Percentiles rank a stretch among this genome's conserved stretches.
Conservation (phyloP, 495 filamentous ascomycete species). For the Trichoderma virens region DNA sequence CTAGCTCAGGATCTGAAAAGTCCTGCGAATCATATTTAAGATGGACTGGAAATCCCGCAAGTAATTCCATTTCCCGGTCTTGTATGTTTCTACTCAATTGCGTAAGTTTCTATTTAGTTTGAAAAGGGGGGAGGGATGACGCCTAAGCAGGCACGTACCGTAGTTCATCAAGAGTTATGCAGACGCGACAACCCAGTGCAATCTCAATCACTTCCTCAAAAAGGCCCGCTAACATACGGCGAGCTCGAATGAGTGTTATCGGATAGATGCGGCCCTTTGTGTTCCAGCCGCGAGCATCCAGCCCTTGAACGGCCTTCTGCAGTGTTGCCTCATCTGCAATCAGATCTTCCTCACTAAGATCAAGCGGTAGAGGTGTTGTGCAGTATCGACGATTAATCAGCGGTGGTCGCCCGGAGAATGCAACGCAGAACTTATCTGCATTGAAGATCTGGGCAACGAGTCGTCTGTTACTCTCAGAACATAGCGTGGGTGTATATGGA, state of each 20-base stretch:
- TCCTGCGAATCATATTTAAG: slow-evolving; percentile 26
- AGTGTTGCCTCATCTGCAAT: background rate
- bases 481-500: background rate
- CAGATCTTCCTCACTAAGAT: slow-evolving; percentile 38
- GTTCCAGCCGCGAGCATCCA: slow-evolving; percentile 51
- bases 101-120: background rate
- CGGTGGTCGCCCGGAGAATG: slow-evolving; percentile 37
- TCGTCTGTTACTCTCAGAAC: slow-evolving; percentile 21
- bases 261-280: slow-evolving; percentile 29
- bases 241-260: slow-evolving; percentile 40
- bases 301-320: slow-evolving; percentile 20
- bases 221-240: slow-evolving; percentile 39
- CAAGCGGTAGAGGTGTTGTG: slow-evolving; percentile 45
- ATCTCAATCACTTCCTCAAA: slow-evolving; percentile 54
- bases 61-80: background rate
- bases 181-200: slow-evolving; percentile 29
- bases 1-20: slow-evolving; percentile 20
- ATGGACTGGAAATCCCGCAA: slow-evolving; percentile 20
- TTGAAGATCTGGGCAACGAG: slow-evolving; percentile 45
- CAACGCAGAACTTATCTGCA: slow-evolving; percentile 20
- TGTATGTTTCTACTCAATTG: slow-evolving; percentile 1
- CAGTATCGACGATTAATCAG: slow-evolving; percentile 48
- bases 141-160: slow-evolving; percentile 25
- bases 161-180: slow-evolving; percentile 38
- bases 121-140: too few species aligned